Evolutionary conservation across 2,329 filamentous ascomycete species (phyloP).

Genomic region (Pyricularia sp.): DNA sequence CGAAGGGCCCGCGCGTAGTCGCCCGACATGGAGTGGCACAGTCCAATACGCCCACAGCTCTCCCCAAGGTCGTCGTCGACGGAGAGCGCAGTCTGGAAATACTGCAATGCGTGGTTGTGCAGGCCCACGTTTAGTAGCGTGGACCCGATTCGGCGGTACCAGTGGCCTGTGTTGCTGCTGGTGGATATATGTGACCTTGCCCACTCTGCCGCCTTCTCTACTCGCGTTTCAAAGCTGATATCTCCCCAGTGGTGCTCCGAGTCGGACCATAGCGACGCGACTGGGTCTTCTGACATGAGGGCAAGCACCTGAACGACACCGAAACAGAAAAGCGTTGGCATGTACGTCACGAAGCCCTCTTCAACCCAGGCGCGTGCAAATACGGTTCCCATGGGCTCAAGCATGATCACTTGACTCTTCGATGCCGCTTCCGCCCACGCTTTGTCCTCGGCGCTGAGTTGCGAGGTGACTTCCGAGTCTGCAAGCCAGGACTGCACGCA

Average conservation of each 20-base stretch:
- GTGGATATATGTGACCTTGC: not conserved
- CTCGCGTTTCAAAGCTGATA: not conserved
- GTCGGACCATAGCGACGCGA: not conserved
- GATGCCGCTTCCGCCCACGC: slow-evolving; percentile 3
- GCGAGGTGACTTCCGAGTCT: not conserved
- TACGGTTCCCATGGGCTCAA: not conserved
- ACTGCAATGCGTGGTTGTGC: slow-evolving; percentile 1
- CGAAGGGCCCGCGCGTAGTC: not conserved
- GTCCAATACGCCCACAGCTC: slow-evolving; percentile 46
- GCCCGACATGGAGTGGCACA: slow-evolving; percentile 15
- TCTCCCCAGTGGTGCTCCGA: slow-evolving; percentile 1
- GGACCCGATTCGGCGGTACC: slow-evolving; percentile 4
- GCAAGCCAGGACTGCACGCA: slow-evolving; percentile 3
- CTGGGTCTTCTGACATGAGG: not conserved
- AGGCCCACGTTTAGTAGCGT: slow-evolving; percentile 4
- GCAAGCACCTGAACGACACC: slow-evolving; percentile 5
- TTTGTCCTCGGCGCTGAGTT: not conserved
- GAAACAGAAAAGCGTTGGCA: slow-evolving; percentile 6
- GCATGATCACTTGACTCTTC: not conserved
- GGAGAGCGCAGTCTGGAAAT: slow-evolving; percentile 20
- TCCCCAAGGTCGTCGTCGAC: slow-evolving; percentile 43
- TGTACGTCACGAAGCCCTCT: slow-evolving; percentile 5
- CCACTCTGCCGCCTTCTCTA: not conserved
- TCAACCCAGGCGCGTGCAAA: slow-evolving; percentile 3
- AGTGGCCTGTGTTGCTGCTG: not conserved